A percentile compares a stretch with the other conserved stretches of the same genome.
These are phyloP conservation scores for Boletus edulis DNA, from an alignment of 768 basidiomycete species.

Conservation along the genomic window DNA sequence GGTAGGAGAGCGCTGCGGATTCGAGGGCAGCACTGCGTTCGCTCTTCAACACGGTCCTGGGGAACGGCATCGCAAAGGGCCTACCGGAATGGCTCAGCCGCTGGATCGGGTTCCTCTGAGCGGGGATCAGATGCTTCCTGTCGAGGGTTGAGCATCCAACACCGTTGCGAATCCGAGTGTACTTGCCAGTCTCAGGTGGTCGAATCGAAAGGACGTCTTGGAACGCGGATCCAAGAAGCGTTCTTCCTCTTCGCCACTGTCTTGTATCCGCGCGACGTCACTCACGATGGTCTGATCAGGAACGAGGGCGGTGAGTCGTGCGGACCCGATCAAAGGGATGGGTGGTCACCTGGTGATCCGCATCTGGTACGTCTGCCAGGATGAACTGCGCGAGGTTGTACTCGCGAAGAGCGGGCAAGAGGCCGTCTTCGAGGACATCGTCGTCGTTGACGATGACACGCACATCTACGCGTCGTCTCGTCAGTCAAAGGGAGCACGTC, in stretches of 20 bases:
- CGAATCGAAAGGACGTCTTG: conserved; percentile 75
- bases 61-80: conserved; percentile 4
- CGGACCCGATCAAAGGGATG: neutral
- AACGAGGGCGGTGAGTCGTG: conserved; percentile 2
- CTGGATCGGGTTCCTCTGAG: conserved; percentile 50
- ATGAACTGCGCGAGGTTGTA: conserved; percentile 91
- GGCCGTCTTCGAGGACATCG: conserved; percentile 71
- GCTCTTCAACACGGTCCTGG: neutral
- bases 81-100: conserved; percentile 77
- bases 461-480: conserved; percentile 57
- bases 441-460: conserved; percentile 89
- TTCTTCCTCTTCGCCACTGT: conserved; percentile 45
- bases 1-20: conserved; percentile 56
- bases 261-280: conserved; percentile 55
- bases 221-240: conserved; percentile 85
- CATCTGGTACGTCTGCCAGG: conserved; percentile 78
- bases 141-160: conserved; percentile 1
- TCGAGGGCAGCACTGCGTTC: conserved; percentile 65
- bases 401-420: conserved; percentile 72
- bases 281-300: conserved; percentile 54
- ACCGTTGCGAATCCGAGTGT: conserved; percentile 5
- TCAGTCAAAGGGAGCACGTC: neutral
- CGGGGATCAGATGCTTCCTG: conserved; percentile 72
- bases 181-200: conserved; percentile 81
- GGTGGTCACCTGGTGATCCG: conserved; percentile 62